A percentile compares a stretch with the other conserved stretches of the same genome.
Evolutionary conservation across 2,329 filamentous ascomycete species (phyloP).

Genomic region (Trichophyton equinum): DNA sequence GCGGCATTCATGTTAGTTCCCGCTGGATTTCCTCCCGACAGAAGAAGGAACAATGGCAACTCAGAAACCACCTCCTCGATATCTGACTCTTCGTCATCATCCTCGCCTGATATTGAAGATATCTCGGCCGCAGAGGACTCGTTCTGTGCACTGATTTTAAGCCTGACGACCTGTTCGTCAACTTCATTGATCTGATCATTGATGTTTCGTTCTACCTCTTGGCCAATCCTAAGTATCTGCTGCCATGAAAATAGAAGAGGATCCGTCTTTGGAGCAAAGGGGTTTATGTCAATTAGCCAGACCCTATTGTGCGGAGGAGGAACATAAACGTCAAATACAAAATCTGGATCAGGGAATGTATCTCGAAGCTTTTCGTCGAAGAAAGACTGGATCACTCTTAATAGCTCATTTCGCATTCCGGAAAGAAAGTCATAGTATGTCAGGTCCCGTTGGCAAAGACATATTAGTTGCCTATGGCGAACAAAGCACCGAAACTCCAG

Average conservation of each 20-base stretch:
- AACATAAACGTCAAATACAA: conserved; percentile 86
- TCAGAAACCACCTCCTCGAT: conserved; percentile 46
- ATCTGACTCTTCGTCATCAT: conserved; percentile 31
- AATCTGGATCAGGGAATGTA: conserved; percentile 71
- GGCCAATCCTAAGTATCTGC: conserved; percentile 50
- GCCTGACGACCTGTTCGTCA: conserved; percentile 3
- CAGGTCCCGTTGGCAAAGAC: conserved; percentile 75
- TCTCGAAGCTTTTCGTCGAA: conserved; percentile 61
- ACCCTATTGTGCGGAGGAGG: conserved; percentile 62
- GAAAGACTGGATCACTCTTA: conserved; percentile 59
- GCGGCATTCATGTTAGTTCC: conserved; percentile 75
- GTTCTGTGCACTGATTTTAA: not conserved
- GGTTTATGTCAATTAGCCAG: conserved; percentile 86
- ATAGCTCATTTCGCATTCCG: conserved; percentile 52
- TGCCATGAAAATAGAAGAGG: conserved; percentile 80
- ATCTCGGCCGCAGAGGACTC: conserved; percentile 3
- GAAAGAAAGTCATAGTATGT: conserved; percentile 81
- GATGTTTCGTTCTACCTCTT: conserved; percentile 28
- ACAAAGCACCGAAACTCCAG: conserved; percentile 96
- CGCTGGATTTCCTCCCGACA: conserved; percentile 74
- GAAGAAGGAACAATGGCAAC: conserved; percentile 55
- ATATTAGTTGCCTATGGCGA: conserved; percentile 64
- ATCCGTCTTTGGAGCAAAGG: conserved; percentile 84
- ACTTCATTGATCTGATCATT: conserved; percentile 25
- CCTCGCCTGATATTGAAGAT: not conserved